Conservation (phyloP, 1,284 basidiomycete species). For the Apiotrichum gracile region DNA sequence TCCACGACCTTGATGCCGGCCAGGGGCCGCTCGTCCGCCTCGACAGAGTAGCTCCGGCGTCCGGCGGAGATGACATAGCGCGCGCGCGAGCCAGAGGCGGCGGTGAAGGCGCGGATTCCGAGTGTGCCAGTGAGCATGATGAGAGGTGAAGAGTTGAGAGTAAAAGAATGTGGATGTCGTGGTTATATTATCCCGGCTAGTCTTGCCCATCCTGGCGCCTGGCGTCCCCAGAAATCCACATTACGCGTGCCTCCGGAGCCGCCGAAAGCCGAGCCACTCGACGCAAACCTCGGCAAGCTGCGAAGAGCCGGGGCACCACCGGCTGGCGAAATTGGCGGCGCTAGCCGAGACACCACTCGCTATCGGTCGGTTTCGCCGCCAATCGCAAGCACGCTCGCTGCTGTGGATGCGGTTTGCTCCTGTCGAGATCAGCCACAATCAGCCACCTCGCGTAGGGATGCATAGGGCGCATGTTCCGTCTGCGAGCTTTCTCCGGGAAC, state of each 20-base stretch:
- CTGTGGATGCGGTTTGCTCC: too few species aligned
- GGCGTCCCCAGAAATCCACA: too few species aligned
- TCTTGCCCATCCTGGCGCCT: too few species aligned
- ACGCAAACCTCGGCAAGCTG: not conserved
- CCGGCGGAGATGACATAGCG: constrained; percentile 1
- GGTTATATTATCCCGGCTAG: too few species aligned
- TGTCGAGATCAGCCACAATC: not conserved
- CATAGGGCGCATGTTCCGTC: not conserved
- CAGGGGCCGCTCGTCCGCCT: constrained; percentile 53
- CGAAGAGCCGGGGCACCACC: too few species aligned
- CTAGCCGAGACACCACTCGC: not conserved
- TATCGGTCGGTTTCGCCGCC: not conserved
- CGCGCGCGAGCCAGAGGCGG: not conserved
- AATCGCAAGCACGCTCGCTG: too few species aligned
- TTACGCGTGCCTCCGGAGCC: not conserved
- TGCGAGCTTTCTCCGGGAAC: too few species aligned
- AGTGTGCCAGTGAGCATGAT: not conserved
- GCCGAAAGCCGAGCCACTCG: not conserved
- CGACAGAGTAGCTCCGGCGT: not conserved
- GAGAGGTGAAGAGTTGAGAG: not conserved
- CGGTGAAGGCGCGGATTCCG: not conserved
- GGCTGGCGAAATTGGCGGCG: not conserved
- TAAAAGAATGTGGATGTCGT: too few species aligned
- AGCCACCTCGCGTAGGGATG: not conserved
- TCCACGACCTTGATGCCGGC: constrained; percentile 75